Evolutionary conservation across 2,329 filamentous ascomycete species (phyloP).

Genomic region (Ascochyta rabiei): DNA sequence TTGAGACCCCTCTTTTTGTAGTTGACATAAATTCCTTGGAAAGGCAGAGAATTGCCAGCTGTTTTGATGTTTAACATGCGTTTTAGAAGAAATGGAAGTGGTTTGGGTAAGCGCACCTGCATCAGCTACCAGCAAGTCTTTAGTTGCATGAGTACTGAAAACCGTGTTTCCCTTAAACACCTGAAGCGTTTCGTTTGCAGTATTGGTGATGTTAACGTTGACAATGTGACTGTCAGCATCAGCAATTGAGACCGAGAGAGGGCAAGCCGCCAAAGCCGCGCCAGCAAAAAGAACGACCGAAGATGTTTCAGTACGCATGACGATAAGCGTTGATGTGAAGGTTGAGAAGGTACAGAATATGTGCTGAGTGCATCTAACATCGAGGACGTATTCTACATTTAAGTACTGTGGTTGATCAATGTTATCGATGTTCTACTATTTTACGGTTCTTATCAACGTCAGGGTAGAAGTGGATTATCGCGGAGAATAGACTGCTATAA

Average conservation of each 20-base stretch:
- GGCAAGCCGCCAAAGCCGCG: slow-evolving; percentile 19
- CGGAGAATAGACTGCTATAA: slow-evolving; percentile 14
- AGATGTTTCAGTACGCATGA: slow-evolving; percentile 12
- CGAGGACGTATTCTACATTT: background rate
- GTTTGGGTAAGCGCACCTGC: slow-evolving; percentile 8
- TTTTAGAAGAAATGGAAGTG: background rate
- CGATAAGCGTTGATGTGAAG: slow-evolving; percentile 1
- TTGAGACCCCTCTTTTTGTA: slow-evolving; percentile 18
- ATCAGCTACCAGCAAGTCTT: slow-evolving; percentile 22
- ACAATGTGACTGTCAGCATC: slow-evolving; percentile 8
- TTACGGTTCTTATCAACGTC: background rate
- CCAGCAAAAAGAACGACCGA: slow-evolving; percentile 17
- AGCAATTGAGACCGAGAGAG: slow-evolving; percentile 14
- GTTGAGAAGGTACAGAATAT: background rate
- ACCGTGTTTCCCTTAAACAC: slow-evolving; percentile 25
- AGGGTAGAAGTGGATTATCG: background rate
- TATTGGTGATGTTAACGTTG: slow-evolving; percentile 17
- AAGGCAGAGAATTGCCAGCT: slow-evolving; percentile 20
- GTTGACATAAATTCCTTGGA: slow-evolving; percentile 21
- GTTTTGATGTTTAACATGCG: background rate
- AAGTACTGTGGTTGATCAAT: slow-evolving; percentile 3
- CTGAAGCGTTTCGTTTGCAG: slow-evolving; percentile 15
- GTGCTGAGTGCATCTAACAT: background rate
- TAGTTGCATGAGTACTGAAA: slow-evolving; percentile 21
- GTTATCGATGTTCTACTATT: background rate